Evolutionary conservation across 768 basidiomycete genomes (phyloP).

Genomic region (Mycena indigotica): DNA sequence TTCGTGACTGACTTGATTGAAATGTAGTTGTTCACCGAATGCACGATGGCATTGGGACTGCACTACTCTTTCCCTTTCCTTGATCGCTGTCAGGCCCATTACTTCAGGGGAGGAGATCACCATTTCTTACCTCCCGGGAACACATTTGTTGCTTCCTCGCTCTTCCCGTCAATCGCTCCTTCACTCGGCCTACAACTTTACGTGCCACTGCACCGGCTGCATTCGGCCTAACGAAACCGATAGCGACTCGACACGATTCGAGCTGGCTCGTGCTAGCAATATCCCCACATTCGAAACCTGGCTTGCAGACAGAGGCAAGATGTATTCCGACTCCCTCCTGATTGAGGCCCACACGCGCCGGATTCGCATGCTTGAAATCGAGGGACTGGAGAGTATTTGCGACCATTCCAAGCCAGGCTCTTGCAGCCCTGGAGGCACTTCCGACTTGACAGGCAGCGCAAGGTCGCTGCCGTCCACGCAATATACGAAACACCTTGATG

Average conservation of each 20-base stretch:
- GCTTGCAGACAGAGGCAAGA: constrained; percentile 29
- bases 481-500: constrained; percentile 36
- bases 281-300: constrained; percentile 38
- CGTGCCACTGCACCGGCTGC: constrained; percentile 36
- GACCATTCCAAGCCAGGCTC: not conserved
- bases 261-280: constrained; percentile 28
- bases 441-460: not conserved
- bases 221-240: constrained; percentile 14
- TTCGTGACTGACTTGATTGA: not conserved
- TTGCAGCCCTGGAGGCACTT: not conserved
- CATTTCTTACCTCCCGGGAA: constrained; percentile 35
- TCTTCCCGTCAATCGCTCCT: constrained; percentile 18
- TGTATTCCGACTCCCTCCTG: constrained; percentile 30
- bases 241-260: constrained; percentile 33
- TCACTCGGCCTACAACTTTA: constrained; percentile 31
- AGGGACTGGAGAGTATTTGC: constrained; percentile 32
- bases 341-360: constrained; percentile 36
- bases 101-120: constrained; percentile 40
- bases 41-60: constrained; percentile 41
- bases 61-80: constrained; percentile 32
- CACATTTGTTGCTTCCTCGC: constrained; percentile 25
- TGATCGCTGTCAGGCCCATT: constrained; percentile 39
- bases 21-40: constrained; percentile 47
- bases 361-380: constrained; percentile 33
- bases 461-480: constrained; percentile 2